Conservation (phyloP, 371 early-diverging fungal species). For the Saksenaea vasiformis region DNA sequence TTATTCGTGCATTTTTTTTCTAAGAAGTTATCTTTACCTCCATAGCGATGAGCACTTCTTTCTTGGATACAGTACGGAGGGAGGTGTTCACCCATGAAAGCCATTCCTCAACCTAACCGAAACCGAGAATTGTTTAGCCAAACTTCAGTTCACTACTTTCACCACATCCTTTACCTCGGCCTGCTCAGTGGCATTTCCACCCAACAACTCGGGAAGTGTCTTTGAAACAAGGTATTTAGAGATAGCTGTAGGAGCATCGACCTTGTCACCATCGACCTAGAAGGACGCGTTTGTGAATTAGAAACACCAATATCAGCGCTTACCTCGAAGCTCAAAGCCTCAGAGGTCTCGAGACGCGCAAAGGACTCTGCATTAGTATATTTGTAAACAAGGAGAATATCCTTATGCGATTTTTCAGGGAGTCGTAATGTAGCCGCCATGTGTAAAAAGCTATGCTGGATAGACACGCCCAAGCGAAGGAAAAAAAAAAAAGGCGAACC, state of each 20-base stretch:
- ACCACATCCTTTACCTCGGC: conserved; percentile 41
- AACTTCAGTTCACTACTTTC: not conserved
- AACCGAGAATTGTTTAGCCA: conserved; percentile 20
- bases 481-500: too few relatives aligned
- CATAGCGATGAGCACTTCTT: conserved; percentile 40
- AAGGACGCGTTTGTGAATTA: not conserved
- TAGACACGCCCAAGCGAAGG: not conserved
- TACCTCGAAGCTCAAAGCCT: conserved; percentile 35
- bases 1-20: not conserved
- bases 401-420: conserved; percentile 39
- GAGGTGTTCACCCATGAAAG: conserved; percentile 34
- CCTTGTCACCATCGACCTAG: conserved; percentile 45
- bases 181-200: conserved; percentile 53
- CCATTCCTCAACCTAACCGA: conserved; percentile 55
- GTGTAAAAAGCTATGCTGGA: too few relatives aligned
- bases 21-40: conserved; percentile 29
- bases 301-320: not conserved
- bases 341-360: conserved; percentile 28
- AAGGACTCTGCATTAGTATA: conserved; percentile 30
- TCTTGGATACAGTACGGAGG: conserved; percentile 36
- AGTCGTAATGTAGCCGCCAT: conserved; percentile 41
- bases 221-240: conserved; percentile 54
- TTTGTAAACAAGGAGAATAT: conserved; percentile 37
- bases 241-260: conserved; percentile 56
- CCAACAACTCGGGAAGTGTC: conserved; percentile 52